Evolutionary conservation across 352 stramenopile species (phyloP).

Genomic region (Globisporangium abappressorium): DNA sequence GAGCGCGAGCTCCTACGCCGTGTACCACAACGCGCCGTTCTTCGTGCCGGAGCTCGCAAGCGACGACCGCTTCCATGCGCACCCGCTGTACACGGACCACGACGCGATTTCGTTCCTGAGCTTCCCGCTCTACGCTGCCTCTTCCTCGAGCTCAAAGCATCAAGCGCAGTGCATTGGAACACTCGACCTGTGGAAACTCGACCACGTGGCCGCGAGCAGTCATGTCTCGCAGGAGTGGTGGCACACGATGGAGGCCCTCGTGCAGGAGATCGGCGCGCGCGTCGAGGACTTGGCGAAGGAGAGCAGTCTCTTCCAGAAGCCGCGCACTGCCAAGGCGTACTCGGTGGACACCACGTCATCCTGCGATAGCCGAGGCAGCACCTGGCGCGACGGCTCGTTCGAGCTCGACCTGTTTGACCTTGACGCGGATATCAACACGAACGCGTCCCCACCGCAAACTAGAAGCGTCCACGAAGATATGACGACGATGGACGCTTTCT

Average conservation of each 20-base stretch:
- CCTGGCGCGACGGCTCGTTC: constrained; percentile 54
- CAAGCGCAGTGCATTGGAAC: constrained; percentile 53
- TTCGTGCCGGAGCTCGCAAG: constrained; percentile 62
- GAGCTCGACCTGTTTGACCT: constrained; percentile 60
- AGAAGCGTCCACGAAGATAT: constrained; percentile 30
- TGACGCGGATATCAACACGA: constrained; percentile 39
- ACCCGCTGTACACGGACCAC: constrained; percentile 64
- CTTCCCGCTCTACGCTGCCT: constrained; percentile 59
- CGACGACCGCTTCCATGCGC: constrained; percentile 62
- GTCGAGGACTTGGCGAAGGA: constrained; percentile 51
- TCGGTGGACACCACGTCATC: constrained; percentile 61
- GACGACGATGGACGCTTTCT: constrained; percentile 20
- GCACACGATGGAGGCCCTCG: constrained; percentile 28
- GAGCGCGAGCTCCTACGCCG: constrained; percentile 60
- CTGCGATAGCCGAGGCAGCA: constrained; percentile 51
- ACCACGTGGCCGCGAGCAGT: constrained; percentile 47
- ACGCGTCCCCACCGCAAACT: constrained; percentile 25
- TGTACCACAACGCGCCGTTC: constrained; percentile 63
- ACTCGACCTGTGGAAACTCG: constrained; percentile 63
- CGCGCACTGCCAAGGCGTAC: constrained; percentile 36
- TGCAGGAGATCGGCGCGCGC: constrained; percentile 37
- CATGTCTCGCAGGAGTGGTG: constrained; percentile 68
- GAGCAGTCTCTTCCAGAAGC: constrained; percentile 36
- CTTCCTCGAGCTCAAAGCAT: constrained; percentile 8
- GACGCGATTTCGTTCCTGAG: constrained; percentile 61